phyloP scores from a whole-genome alignment of 2,329 filamentous ascomycete species.

The Ophiocordyceps camponoti-leonardi region DNA sequence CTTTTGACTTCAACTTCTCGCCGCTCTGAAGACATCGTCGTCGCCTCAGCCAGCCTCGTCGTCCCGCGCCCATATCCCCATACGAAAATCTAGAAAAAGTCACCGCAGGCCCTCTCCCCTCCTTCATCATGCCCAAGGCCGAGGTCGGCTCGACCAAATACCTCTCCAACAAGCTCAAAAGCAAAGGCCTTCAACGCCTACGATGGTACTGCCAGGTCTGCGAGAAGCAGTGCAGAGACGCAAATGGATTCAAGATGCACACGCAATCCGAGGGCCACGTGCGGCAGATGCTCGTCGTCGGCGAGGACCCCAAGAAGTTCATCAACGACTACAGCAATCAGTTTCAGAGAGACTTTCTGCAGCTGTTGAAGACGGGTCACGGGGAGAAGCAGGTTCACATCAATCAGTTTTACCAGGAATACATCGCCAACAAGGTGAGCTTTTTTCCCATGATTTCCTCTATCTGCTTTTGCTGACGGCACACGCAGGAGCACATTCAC shows the following conservation, averaged over 20 bases:
- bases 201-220: conserved; percentile 87
- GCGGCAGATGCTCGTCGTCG: conserved; percentile 73
- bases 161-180: conserved; percentile 80
- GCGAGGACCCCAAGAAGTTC: conserved; percentile 69
- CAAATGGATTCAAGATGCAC: conserved; percentile 87
- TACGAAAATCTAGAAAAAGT: too few species aligned
- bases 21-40: too few species aligned
- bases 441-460: neutral
- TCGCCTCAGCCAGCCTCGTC: too few species aligned
- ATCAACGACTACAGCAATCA: conserved; percentile 70
- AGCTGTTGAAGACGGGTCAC: conserved; percentile 64
- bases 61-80: too few species aligned
- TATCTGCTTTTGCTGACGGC: neutral
- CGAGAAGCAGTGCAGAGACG: conserved; percentile 48
- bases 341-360: conserved; percentile 66
- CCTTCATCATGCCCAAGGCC: conserved; percentile 62
- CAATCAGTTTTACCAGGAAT: conserved; percentile 91
- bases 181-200: conserved; percentile 59
- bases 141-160: conserved; percentile 87
- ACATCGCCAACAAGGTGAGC: conserved; percentile 55
- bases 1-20: too few species aligned
- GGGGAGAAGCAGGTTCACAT: conserved; percentile 79
- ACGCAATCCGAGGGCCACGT: conserved; percentile 73
- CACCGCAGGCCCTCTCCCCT: too few species aligned
- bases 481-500: conserved; percentile 54